Evolutionary conservation across 257 asterid species (phyloP), one percentile per base, ranked within the genome.

Genomic region (Solanum pennellii): DNA sequence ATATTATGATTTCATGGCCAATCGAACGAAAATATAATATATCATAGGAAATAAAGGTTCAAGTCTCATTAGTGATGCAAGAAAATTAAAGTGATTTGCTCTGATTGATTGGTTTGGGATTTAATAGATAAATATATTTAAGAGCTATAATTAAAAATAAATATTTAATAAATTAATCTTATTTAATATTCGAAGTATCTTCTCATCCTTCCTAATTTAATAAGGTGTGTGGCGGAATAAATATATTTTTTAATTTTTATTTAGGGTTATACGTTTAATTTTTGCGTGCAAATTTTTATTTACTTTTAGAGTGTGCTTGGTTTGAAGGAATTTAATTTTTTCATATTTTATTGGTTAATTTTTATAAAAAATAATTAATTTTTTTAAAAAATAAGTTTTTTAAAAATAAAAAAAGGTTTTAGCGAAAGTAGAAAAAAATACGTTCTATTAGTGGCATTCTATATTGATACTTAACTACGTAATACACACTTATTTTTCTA

Each of bases 21-120:
- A 56, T 56, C 11, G 5, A 56, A 56, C 5, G 2, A 56, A 56
- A 56, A 56, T 56, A 56, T 56, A 18, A 18, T 56, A 56, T 56
- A 56, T 18, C n/a, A 39, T 39, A 33, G 35, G 35, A 33, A 33
- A 33, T 33, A 33, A 33, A 33, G 35, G 35, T 33, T 33, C 35
- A 33, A 3, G 35, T 33, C 35, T 33, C 35, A 33, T 33, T 33
- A 39, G 42, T 7, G n/a, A 56, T 56, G n/a, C n/a, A 56, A 56
- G n/a, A 56, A 56, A 7, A 56, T 7, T 56, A 18, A 52, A 18
- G 65, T 56, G 11, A 56, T 56, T 18, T 56, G 65, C 20, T 56
- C 0, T 18, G 65, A 23, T 3, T 18, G 3, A 52, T 3, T 4
- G 0, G 11, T 56, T 10, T 56, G 0, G 20, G 0, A 56, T 56